These are phyloP conservation scores for Komagataella pastoris DNA, from an alignment of 805 yeast species.

Conservation along the genomic window DNA sequence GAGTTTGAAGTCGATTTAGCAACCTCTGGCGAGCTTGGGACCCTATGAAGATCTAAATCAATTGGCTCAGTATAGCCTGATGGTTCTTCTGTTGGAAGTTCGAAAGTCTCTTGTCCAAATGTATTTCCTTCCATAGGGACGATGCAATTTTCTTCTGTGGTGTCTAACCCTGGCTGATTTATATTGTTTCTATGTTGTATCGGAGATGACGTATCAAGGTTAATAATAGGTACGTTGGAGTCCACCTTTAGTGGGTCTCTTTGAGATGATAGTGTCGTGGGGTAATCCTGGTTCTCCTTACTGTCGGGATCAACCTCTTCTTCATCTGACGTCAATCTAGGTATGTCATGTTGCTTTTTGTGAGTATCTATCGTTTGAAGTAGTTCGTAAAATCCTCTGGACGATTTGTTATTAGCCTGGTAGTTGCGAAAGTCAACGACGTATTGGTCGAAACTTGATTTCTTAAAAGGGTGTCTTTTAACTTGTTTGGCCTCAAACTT, in stretches of 20 bases:
- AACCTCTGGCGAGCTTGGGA: not conserved
- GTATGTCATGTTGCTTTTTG: slow-evolving; percentile 3
- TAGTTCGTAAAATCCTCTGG: slow-evolving; percentile 11
- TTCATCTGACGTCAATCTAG: not conserved
- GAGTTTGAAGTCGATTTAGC: not conserved
- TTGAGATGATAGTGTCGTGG: not conserved
- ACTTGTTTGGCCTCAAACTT: slow-evolving; percentile 11
- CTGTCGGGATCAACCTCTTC: slow-evolving; percentile 6
- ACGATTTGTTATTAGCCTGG: slow-evolving; percentile 9
- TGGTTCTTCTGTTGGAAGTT: not conserved
- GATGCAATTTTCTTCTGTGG: not conserved
- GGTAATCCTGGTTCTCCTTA: not conserved
- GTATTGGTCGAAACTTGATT: slow-evolving; percentile 13
- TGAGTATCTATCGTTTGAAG: slow-evolving; percentile 5
- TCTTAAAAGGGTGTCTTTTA: slow-evolving; percentile 16
- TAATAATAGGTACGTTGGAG: not conserved
- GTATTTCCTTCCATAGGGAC: slow-evolving; percentile 7
- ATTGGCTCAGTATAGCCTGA: not conserved
- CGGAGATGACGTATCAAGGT: not conserved
- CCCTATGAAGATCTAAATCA: not conserved
- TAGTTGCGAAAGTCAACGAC: slow-evolving; percentile 16
- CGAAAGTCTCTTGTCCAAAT: slow-evolving; percentile 2
- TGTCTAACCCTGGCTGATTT: not conserved
- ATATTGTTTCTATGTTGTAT: not conserved
- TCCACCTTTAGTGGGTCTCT: not conserved